phyloP scores from a whole-genome alignment of 768 basidiomycete species.

The Mycena haematopus region DNA sequence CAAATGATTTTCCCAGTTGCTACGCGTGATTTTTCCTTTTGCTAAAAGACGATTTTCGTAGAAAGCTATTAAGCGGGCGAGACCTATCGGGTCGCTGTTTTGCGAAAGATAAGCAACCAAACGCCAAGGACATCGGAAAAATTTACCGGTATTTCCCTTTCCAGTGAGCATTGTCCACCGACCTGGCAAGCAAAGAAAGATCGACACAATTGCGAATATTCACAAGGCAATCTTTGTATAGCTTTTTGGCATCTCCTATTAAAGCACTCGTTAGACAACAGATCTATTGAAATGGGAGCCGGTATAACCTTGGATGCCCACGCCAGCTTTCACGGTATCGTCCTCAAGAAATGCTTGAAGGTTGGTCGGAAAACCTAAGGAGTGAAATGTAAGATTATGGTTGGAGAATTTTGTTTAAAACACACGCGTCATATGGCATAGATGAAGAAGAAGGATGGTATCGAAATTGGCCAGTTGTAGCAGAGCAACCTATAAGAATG shows the following conservation, averaged over 20 bases:
- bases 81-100: slow-evolving; percentile 55
- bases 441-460: slow-evolving; percentile 67
- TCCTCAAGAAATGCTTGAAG: slow-evolving; percentile 61
- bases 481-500: slow-evolving; percentile 52
- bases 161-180: slow-evolving; percentile 75
- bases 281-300: neutral
- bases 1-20: slow-evolving; percentile 72
- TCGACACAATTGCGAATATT: slow-evolving; percentile 66
- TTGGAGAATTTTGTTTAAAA: neutral
- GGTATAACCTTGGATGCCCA: slow-evolving; percentile 69
- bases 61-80: slow-evolving; percentile 66
- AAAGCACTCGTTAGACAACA: neutral
- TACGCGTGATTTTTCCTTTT: slow-evolving; percentile 68
- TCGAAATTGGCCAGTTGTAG: slow-evolving; percentile 70
- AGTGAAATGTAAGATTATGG: slow-evolving; percentile 9
- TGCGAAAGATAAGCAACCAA: neutral
- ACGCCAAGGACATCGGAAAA: neutral
- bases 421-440: slow-evolving; percentile 62
- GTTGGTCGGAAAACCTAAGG: slow-evolving; percentile 57
- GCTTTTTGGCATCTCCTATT: slow-evolving; percentile 71
- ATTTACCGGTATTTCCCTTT: slow-evolving; percentile 61
- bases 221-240: slow-evolving; percentile 56
- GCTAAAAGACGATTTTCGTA: slow-evolving; percentile 59
- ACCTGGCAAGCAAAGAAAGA: slow-evolving; percentile 70
- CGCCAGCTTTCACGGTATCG: slow-evolving; percentile 70